These are phyloP conservation scores for Trypethelium eluteriae DNA, from an alignment of 495 filamentous ascomycete species.

Conservation along the genomic window DNA sequence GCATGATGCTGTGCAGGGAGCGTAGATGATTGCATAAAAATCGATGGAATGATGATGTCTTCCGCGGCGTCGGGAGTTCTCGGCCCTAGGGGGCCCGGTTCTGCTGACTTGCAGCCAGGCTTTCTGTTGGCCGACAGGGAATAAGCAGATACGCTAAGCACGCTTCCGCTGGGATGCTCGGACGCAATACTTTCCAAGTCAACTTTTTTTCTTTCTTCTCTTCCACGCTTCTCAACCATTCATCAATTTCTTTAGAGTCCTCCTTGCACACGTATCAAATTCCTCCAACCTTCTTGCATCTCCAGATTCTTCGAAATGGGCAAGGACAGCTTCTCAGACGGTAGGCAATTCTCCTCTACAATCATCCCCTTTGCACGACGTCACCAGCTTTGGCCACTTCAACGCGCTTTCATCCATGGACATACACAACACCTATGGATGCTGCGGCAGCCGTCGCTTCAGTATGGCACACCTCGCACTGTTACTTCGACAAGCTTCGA, in stretches of 20 bases:
- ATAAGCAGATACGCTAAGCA: not conserved
- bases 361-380: slow-evolving; percentile 8
- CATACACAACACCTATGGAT: not conserved
- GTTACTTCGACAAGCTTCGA: not conserved
- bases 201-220: slow-evolving; percentile 12
- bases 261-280: not conserved
- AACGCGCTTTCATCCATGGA: not conserved
- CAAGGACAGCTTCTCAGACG: slow-evolving; percentile 30
- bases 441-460: not conserved
- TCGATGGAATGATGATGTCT: not conserved
- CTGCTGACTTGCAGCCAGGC: not conserved
- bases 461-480: too few relatives aligned
- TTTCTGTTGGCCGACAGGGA: not conserved
- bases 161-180: not conserved
- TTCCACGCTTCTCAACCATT: slow-evolving; percentile 6
- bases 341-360: slow-evolving; percentile 19
- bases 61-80: not conserved
- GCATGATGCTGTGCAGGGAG: not conserved
- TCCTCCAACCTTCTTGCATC: slow-evolving; percentile 9
- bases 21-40: not conserved
- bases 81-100: not conserved
- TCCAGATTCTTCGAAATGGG: slow-evolving; percentile 19
- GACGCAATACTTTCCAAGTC: not conserved
- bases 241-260: not conserved
- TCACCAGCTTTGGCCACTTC: not conserved